A percentile compares a stretch with the other conserved stretches of the same genome.
Conservation (phyloP, 106 monocot genomes). For the Iris macrosiphon region DNA sequence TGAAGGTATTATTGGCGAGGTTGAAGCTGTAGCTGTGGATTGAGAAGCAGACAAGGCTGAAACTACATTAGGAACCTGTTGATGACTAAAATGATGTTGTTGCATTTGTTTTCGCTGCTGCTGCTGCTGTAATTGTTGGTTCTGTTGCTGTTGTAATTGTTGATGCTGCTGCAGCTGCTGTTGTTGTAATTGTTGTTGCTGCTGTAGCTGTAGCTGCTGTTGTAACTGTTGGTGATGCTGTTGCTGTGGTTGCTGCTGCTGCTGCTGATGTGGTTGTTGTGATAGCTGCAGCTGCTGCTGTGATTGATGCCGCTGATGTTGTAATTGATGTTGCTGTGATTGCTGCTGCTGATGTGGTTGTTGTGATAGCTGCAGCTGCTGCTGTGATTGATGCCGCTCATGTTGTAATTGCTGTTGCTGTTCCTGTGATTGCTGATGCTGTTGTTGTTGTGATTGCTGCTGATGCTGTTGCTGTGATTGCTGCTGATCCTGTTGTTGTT, state of each 20-base stretch:
- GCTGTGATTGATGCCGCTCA: constrained; percentile 23
- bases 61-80: constrained; percentile 32
- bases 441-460: too few species aligned
- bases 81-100: constrained; percentile 16
- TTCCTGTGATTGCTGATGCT: too few species aligned
- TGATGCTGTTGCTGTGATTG: constrained; percentile 10
- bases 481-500: constrained; percentile 20
- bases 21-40: constrained; percentile 17
- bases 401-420: too few species aligned
- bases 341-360: constrained; percentile 2
- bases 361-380: neutral
- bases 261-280: neutral
- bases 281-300: neutral
- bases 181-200: neutral
- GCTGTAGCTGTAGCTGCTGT: constrained; percentile 4
- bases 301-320: constrained; percentile 1
- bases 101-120: neutral
- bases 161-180: neutral
- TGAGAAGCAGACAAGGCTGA: constrained; percentile 42
- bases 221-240: constrained; percentile 20
- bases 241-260: neutral
- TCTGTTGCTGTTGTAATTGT: neutral
- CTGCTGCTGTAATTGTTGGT: neutral
- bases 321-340: neutral
- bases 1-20: constrained; percentile 14